A percentile compares a stretch with the other conserved stretches of the same genome.
These are phyloP conservation scores for Hypoxylon sp. DNA, from an alignment of 2,329 filamentous ascomycete species.

Conservation along the genomic window DNA sequence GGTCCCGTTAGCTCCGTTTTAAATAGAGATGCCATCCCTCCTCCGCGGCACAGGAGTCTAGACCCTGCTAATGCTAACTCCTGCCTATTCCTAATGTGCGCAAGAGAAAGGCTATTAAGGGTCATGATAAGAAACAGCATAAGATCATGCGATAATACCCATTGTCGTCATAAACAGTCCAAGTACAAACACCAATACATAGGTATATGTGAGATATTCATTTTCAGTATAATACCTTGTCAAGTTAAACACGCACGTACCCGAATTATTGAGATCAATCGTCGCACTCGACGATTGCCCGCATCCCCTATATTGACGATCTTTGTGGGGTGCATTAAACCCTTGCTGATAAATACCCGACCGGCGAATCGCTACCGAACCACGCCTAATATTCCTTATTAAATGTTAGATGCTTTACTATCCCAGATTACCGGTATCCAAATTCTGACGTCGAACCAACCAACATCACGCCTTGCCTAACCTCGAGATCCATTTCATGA, in stretches of 20 bases:
- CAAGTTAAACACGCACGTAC: neutral
- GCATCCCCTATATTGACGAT: conserved; percentile 27
- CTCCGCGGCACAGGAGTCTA: conserved; percentile 22
- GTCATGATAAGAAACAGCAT: conserved; percentile 5
- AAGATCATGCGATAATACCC: neutral
- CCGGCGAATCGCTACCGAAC: conserved; percentile 4
- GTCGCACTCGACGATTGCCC: conserved; percentile 15
- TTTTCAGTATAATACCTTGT: neutral
- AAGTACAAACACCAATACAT: neutral
- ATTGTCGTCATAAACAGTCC: neutral
- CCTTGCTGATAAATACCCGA: conserved; percentile 4
- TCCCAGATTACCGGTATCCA: conserved; percentile 6
- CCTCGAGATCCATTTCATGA: conserved; percentile 9
- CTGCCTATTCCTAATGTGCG: neutral
- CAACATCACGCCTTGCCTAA: neutral
- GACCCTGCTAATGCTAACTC: conserved; percentile 8
- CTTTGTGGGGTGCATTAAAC: conserved; percentile 41
- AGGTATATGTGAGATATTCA: neutral
- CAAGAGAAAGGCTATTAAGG: neutral
- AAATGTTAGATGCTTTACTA: neutral
- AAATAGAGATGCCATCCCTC: conserved; percentile 21
- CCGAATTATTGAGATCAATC: conserved; percentile 10
- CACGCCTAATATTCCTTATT: conserved; percentile 5
- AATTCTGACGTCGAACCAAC: conserved; percentile 16
- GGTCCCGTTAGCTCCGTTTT: conserved; percentile 34